Evolutionary conservation across 352 stramenopile genomes (phyloP), one percentile per base, ranked within the genome.

Genomic region (Pythium diclinum): DNA sequence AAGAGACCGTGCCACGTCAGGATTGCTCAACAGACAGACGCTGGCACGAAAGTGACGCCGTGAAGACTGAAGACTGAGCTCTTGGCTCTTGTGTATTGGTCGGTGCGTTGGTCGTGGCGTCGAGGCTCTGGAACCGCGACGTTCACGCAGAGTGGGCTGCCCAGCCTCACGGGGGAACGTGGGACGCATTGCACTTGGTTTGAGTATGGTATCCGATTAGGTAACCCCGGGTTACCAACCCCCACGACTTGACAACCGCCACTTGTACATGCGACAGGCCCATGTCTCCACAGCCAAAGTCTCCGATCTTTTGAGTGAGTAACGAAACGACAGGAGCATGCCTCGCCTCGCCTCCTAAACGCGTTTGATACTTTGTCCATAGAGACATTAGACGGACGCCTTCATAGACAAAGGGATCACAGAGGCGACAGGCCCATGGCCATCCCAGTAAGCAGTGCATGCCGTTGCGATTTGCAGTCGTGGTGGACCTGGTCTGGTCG

Each of bases 21-120:
- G 53, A 59, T 59, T 59, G 53, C 53, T 59, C 53, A 59, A 59
- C 53, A 48, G 53, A 21, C n/a, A 46, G 32, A 36, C 14, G 13
- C 11, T 21, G n/a, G 16, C 33, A 30, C 53, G 28, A 19, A 16
- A 52, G 48, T 40, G 38, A 38, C 19, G 30, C 44, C 21, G 42
- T 49, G 42, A 17, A 21, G 42, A 49, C 42, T 8, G 44, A 51
- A 25, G 8, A 14, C 17, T n/a, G 16, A 6, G n/a, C 14, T 30
- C n/a, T 14, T 6, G 16, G 36, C 44, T 51, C 21, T 51, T 28
- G 2, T n/a, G 28, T 16, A 19, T n/a, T 51, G n/a, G n/a, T 8
- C 10, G 36, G 36, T 13, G 13, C 36, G 36, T 51, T 9, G 44
- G 19, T 51, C n/a, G 44, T 30, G 19, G 44, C 44, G 44, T 51